Conservation (phyloP, 208 protist species). For the Crithidia brevicula region DNA sequence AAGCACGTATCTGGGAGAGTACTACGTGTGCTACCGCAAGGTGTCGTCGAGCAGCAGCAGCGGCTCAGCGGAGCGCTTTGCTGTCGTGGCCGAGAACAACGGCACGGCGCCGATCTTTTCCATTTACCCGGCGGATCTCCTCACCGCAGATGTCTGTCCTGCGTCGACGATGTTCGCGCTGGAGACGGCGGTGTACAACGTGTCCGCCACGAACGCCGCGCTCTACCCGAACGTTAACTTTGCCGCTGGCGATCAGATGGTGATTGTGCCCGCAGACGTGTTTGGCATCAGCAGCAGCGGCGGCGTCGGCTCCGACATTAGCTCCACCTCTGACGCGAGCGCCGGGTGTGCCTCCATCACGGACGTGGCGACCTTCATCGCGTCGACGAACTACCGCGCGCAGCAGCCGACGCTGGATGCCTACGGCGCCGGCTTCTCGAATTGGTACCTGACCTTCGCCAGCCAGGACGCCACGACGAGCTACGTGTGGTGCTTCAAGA, state of each 20-base stretch:
- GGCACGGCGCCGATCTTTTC: slow-evolving; percentile 58
- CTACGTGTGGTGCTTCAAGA: slow-evolving; percentile 76
- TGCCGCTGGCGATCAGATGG: slow-evolving; percentile 50
- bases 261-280: slow-evolving; percentile 41
- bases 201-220: slow-evolving; percentile 36
- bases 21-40: slow-evolving; percentile 86
- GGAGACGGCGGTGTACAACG: slow-evolving; percentile 69
- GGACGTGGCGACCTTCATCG: slow-evolving; percentile 21
- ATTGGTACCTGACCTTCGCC: slow-evolving; percentile 72
- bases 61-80: slow-evolving; percentile 33
- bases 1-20: slow-evolving; percentile 65
- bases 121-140: slow-evolving; percentile 65
- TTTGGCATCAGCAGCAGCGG: slow-evolving; percentile 11
- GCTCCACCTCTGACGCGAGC: not conserved
- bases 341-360: slow-evolving; percentile 31
- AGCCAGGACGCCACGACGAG: slow-evolving; percentile 19
- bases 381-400: slow-evolving; percentile 26
- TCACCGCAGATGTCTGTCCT: slow-evolving; percentile 44
- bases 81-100: slow-evolving; percentile 50
- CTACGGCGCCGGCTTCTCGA: slow-evolving; percentile 44
- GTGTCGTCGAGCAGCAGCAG: slow-evolving; percentile 1
- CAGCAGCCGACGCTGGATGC: slow-evolving; percentile 37
- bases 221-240: slow-evolving; percentile 70
- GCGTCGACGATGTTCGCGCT: slow-evolving; percentile 43
- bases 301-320: not conserved